These are phyloP conservation scores for Aspergillus kassunensis DNA, from an alignment of 495 filamentous ascomycete genomes.

Conservation along the genomic window DNA sequence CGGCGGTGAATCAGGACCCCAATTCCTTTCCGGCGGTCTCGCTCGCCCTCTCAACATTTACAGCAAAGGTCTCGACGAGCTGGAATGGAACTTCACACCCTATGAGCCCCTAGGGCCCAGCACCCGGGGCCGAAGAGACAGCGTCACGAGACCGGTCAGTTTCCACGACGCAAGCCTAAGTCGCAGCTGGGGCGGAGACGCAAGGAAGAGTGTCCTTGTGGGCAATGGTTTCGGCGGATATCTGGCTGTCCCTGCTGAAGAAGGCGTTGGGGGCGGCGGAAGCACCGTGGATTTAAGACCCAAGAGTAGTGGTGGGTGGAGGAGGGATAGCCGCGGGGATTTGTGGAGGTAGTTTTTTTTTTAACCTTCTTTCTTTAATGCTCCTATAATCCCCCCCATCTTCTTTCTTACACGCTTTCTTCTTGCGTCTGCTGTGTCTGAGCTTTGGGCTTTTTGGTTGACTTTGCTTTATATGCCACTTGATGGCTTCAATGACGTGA, in stretches of 20 bases:
- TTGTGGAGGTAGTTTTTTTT: slow-evolving; percentile 33
- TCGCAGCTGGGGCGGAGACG: slow-evolving; percentile 57
- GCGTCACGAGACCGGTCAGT: slow-evolving; percentile 51
- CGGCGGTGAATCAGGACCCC: slow-evolving; percentile 29
- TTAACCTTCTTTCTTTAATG: neutral
- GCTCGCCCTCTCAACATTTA: slow-evolving; percentile 71
- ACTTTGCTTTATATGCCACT: too few species aligned
- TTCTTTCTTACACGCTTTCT: neutral
- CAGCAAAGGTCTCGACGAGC: slow-evolving; percentile 77
- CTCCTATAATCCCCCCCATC: too few species aligned
- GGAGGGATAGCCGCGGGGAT: slow-evolving; percentile 37
- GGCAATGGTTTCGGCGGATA: slow-evolving; percentile 81
- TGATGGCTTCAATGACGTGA: too few species aligned
- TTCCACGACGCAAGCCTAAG: slow-evolving; percentile 51
- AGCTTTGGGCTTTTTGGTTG: too few species aligned
- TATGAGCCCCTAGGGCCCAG: slow-evolving; percentile 42
- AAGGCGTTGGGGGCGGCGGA: too few species aligned
- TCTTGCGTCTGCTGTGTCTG: neutral
- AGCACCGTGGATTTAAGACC: too few species aligned
- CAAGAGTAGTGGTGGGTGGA: slow-evolving; percentile 35
- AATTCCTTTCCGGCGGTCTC: slow-evolving; percentile 42
- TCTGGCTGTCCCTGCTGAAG: slow-evolving; percentile 67
- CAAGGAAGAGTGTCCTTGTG: slow-evolving; percentile 58
- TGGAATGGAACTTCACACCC: slow-evolving; percentile 78
- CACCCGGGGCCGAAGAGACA: slow-evolving; percentile 26